A percentile compares a stretch with the other conserved stretches of the same genome.
phyloP scores from a whole-genome alignment of 2,329 filamentous ascomycete species.

The Diaporthe sp. region DNA sequence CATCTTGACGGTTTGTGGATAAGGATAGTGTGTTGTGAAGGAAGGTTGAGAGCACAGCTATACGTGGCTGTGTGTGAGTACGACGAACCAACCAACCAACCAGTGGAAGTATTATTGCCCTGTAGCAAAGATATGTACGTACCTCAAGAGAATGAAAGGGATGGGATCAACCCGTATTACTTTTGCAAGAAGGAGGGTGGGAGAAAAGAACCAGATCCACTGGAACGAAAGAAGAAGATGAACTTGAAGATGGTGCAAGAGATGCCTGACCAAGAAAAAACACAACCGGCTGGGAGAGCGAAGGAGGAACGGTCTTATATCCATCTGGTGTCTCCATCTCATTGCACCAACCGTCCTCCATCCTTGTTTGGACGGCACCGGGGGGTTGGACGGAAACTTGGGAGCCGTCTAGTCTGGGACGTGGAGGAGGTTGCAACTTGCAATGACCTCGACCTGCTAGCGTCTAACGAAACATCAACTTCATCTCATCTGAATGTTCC shows the following conservation, averaged over 20 bases:
- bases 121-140: not conserved
- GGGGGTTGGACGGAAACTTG: slow-evolving; percentile 18
- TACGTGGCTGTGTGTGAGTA: not conserved
- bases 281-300: too few species aligned
- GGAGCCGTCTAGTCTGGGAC: not conserved
- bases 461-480: slow-evolving; percentile 17
- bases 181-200: not conserved
- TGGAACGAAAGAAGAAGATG: slow-evolving; percentile 31
- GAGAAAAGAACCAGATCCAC: slow-evolving; percentile 33
- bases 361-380: slow-evolving; percentile 31
- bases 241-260: not conserved
- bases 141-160: slow-evolving; percentile 24
- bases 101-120: not conserved
- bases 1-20: slow-evolving; percentile 48
- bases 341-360: slow-evolving; percentile 1
- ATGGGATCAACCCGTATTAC: slow-evolving; percentile 36
- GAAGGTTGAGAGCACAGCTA: slow-evolving; percentile 36
- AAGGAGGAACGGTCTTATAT: slow-evolving; percentile 32
- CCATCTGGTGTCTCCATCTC: slow-evolving; percentile 30
- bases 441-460: slow-evolving; percentile 15
- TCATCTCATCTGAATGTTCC: slow-evolving; percentile 27
- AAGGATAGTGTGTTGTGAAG: slow-evolving; percentile 18
- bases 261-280: not conserved
- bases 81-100: not conserved
- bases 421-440: slow-evolving; percentile 15